Evolutionary conservation across 352 stramenopile genomes (phyloP).

Genomic region (Phytopythium sindhum): DNA sequence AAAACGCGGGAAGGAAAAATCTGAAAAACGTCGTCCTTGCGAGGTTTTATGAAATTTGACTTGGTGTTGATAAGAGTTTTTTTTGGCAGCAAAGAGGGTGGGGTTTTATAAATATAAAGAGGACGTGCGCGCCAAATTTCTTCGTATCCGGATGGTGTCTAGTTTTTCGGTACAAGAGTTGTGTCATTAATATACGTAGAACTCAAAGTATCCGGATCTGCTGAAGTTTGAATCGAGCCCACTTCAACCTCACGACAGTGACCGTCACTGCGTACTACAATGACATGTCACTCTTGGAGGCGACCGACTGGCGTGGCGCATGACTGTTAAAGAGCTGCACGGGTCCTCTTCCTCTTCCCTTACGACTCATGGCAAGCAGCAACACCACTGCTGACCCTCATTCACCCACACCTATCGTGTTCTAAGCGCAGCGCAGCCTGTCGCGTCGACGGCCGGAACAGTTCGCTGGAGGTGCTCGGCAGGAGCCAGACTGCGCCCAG

Average conservation of each 20-base stretch:
- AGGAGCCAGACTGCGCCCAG: not conserved
- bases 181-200: too few relatives aligned
- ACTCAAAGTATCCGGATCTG: too few relatives aligned
- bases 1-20: too few relatives aligned
- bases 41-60: too few relatives aligned
- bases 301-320: not conserved
- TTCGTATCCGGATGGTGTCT: not conserved
- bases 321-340: too few relatives aligned
- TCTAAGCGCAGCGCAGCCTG: too few relatives aligned
- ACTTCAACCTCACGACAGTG: not conserved
- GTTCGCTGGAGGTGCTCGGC: not conserved
- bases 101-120: too few relatives aligned
- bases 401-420: not conserved
- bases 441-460: not conserved
- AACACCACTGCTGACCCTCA: not conserved
- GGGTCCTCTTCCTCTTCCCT: not conserved
- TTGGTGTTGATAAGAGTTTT: too few relatives aligned
- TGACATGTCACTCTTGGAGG: not conserved
- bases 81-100: too few relatives aligned
- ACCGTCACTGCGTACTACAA: not conserved
- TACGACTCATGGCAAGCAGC: not conserved
- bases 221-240: not conserved
- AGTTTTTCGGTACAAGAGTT: not conserved
- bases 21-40: too few relatives aligned
- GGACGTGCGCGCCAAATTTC: too few relatives aligned